Evolutionary conservation across 2,329 filamentous ascomycete genomes (phyloP), one percentile per base, ranked within the genome.

Genomic region (Scedosporium apiospermum): DNA sequence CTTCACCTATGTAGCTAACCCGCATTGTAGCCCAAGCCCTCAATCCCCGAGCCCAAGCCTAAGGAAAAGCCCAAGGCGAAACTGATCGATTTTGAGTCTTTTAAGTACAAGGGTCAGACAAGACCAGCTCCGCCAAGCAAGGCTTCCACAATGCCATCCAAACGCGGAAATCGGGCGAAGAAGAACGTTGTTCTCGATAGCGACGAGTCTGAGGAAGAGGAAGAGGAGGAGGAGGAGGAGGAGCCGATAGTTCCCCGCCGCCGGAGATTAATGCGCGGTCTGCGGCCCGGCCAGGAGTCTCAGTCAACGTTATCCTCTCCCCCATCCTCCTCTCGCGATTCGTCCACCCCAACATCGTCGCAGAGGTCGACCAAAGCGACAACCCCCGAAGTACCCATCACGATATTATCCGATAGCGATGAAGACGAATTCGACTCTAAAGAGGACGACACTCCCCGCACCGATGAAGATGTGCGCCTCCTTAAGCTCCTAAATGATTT

Each of bases 401-500:
- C 53, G 3, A 41, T 58, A 4, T 12, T 57, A 4, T 62, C 60
- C 14, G 60, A 62, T 21, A 58, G 60, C 16, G 72, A 77, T 34
- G 77, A 77, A 59, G 75, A 75, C 44, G 78, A 80, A 51, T 71
- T 72, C 7, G 76, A 75, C 61, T 69, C 75, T 57, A 75, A 74
- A 6, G 72, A 76, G 27, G 65, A 62, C 10, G 63, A 65, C n/a
- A 60, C 63, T 5, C 62, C 65, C 10, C 65, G 67, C 26, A 65
- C 65, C 4, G 70, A 75, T n/a, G 73, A 73, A 46, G 71, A 72
- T 46, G 72, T 74, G 58, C 71, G 73, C 58, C 83, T 97, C 6
- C 78, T 98, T 30, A 82, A 86, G 6, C 96, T 92, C 69, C 87
- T 99, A 73, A 98, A 98, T 70, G 85, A 81, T 0, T 95, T 90